Conservation (phyloP, 2,329 filamentous ascomycete genomes). For the Ilyonectria sp. region DNA sequence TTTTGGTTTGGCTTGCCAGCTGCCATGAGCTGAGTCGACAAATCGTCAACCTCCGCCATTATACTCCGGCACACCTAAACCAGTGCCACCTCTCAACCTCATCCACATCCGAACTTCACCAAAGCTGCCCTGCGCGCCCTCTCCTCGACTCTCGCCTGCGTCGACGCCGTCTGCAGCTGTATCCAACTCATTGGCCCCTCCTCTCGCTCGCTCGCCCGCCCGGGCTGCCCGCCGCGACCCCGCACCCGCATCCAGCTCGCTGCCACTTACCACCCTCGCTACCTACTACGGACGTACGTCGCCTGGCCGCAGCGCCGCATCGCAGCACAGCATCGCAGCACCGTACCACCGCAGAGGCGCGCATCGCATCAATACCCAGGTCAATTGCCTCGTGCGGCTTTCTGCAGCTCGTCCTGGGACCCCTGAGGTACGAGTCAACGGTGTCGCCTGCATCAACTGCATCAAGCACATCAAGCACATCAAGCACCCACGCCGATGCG, state of each 20-base stretch:
- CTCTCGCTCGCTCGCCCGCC: slow-evolving; percentile 31
- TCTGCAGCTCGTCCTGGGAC: slow-evolving; percentile 29
- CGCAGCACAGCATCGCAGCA: slow-evolving; percentile 2
- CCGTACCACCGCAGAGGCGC: slow-evolving; percentile 17
- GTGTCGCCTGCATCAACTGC: slow-evolving; percentile 15
- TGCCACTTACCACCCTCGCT: slow-evolving; percentile 1
- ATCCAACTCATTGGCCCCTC: slow-evolving; percentile 39
- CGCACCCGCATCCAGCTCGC: slow-evolving; percentile 38
- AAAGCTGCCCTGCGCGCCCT: slow-evolving; percentile 7
- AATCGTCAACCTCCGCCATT: slow-evolving; percentile 4
- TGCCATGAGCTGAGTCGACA: slow-evolving; percentile 3
- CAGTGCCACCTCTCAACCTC: background rate
- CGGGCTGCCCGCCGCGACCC: slow-evolving; percentile 35
- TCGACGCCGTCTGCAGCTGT: slow-evolving; percentile 28
- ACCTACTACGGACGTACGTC: slow-evolving; percentile 8
- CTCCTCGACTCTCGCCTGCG: slow-evolving; percentile 7
- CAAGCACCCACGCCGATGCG: slow-evolving; percentile 4
- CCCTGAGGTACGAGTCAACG: slow-evolving; percentile 34
- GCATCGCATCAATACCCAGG: slow-evolving; percentile 36
- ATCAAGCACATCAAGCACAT: background rate
- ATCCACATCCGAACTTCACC: slow-evolving; percentile 5
- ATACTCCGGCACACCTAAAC: background rate
- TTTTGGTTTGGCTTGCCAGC: slow-evolving; percentile 1
- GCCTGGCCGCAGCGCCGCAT: slow-evolving; percentile 13
- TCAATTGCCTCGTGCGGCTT: slow-evolving; percentile 34